A percentile compares a stretch with the other conserved stretches of the same genome.
Evolutionary conservation across 345 rosid species (phyloP).

Genomic region (Salix dunnii): DNA sequence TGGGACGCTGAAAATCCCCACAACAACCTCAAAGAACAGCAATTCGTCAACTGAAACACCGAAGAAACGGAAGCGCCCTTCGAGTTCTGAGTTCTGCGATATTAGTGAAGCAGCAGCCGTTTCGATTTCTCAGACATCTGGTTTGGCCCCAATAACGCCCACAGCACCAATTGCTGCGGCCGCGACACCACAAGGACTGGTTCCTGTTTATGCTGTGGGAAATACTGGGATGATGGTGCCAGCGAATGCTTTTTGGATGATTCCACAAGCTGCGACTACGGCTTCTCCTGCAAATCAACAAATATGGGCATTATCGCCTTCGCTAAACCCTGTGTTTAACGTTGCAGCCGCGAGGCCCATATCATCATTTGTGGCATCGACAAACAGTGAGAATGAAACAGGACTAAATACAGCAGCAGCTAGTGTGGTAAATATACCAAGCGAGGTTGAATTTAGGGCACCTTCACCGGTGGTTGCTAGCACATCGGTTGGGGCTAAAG

Average conservation of each 20-base stretch:
- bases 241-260: slow-evolving; percentile 48
- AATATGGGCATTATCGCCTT: slow-evolving; percentile 38
- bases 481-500: slow-evolving; percentile 31
- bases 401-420: neutral
- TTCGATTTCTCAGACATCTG: slow-evolving; percentile 29
- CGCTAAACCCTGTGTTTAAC: slow-evolving; percentile 33
- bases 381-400: neutral
- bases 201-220: slow-evolving; percentile 43
- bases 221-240: slow-evolving; percentile 42
- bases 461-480: slow-evolving; percentile 20
- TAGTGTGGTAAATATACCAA: neutral
- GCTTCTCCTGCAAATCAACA: slow-evolving; percentile 15
- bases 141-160: slow-evolving; percentile 23
- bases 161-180: slow-evolving; percentile 5
- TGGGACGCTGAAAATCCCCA: slow-evolving; percentile 44
- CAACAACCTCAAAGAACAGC: slow-evolving; percentile 8
- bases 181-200: slow-evolving; percentile 33
- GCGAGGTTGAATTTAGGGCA: slow-evolving; percentile 11
- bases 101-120: slow-evolving; percentile 11
- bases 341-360: slow-evolving; percentile 31
- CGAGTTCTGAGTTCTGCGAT: slow-evolving; percentile 35
- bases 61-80: slow-evolving; percentile 34
- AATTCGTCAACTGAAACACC: slow-evolving; percentile 2
- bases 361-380: slow-evolving; percentile 25
- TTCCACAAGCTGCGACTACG: slow-evolving; percentile 26